Base-by-base conservation (phyloP, 495 filamentous ascomycete species). In the Penicillium canariense region DNA sequence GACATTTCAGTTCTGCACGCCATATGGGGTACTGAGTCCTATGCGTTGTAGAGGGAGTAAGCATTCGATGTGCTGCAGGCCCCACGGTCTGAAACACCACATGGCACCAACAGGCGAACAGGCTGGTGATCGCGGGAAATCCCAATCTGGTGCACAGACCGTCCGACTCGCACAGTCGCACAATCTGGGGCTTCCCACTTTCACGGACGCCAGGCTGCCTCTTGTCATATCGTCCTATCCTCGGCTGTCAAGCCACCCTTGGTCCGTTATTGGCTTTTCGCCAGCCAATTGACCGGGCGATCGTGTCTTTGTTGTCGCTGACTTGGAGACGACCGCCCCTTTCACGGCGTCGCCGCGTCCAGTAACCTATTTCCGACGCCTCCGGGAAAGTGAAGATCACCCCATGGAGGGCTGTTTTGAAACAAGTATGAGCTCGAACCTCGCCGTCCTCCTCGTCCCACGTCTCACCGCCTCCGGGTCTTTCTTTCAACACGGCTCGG, bases 41-140 rank as follows among this genome's bases (percentile, higher is more conserved):
- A n/a, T n/a, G n/a, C n/a, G n/a, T n/a, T n/a, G n/a, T n/a, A n/a
- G n/a, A n/a, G n/a, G n/a, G n/a, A n/a, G n/a, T n/a, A n/a, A n/a
- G n/a, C n/a, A n/a, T n/a, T n/a, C n/a, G n/a, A n/a, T n/a, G n/a
- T n/a, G n/a, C n/a, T n/a, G n/a, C n/a, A n/a, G n/a, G n/a, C n/a
- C n/a, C n/a, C 17, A 22, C 22, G 18, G 55, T 59, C 59, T 62
- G 59, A 62, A 62, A 62, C 59, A 58, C 53, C 56, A 63, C 61
- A 63, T 60, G 61, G 60, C 45, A 40, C 44, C 38, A 42, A 25
- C 38, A 25, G 38, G 46, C 44, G 18, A 42, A 25, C 38, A 25
- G 38, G 46, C 34, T 55, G 50, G 2, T 27, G 44, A 20, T 44
- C 40, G 50, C n/a, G 52, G 43, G 49, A 22, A 44, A 23, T 38